phyloP scores from a whole-genome alignment of 306 rosid genomes.

The Cucumis hystrix region DNA sequence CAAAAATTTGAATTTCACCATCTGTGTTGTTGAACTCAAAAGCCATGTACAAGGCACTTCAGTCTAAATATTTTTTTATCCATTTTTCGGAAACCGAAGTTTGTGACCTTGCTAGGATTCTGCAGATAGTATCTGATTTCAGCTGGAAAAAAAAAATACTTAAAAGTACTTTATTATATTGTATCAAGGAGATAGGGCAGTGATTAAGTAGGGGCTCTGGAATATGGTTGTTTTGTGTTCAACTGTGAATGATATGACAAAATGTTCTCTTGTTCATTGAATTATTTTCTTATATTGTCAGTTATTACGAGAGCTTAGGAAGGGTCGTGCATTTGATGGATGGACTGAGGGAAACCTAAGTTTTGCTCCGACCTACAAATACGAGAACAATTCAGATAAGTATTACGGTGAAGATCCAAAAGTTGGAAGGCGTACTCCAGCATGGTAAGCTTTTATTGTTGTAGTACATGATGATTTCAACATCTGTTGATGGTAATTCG shows the following conservation, averaged over 20 bases:
- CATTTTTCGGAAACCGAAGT: not conserved
- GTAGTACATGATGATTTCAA: not conserved
- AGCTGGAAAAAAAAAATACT: not conserved
- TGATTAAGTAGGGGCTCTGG: not conserved
- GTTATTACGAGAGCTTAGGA: conserved; percentile 48
- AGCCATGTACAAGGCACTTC: not conserved
- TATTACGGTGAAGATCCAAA: conserved; percentile 74
- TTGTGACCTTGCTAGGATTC: not conserved
- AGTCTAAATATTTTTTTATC: not conserved
- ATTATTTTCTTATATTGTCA: conserved; percentile 31
- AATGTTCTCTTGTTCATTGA: conserved; percentile 2
- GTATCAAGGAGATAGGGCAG: not conserved
- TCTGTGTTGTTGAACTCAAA: too few species aligned
- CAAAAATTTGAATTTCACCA: too few species aligned
- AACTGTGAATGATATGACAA: not conserved
- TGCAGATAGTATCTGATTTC: not conserved
- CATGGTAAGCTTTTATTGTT: conserved; percentile 56
- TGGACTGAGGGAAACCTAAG: conserved; percentile 83
- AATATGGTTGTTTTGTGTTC: not conserved
- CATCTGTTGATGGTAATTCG: not conserved
- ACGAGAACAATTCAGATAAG: conserved; percentile 63
- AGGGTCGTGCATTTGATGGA: conserved; percentile 73
- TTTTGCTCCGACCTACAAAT: conserved; percentile 90
- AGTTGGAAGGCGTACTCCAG: conserved; percentile 65
- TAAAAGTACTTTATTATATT: not conserved